Evolutionary conservation across 768 basidiomycete genomes (phyloP), one percentile per base, ranked within the genome.

Genomic region (Kwoniella europaea): DNA sequence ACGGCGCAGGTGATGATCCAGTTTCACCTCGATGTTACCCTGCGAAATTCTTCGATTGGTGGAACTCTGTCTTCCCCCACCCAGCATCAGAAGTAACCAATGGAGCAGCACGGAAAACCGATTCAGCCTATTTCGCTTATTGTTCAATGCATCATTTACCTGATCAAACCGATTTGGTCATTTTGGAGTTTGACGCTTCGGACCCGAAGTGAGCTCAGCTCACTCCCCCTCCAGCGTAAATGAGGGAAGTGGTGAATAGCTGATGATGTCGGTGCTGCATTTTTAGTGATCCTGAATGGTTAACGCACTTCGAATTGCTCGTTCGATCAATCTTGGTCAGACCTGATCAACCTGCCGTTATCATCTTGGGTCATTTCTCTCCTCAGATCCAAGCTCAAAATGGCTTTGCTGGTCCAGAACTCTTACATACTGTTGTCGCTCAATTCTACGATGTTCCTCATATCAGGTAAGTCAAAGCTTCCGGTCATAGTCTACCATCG

Each of bases 391-490:
- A 95, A 78, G 86, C 88, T 52, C 84, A 87, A 35, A 86, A 92
- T 77, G 95, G 94, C 0, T 97, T 92, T 78, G 89, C 89, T 3
- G 95, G 96, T 1, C 91, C 95, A 0, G 95, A 97, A 78, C 89
- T 93, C 76, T 90, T 89, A 87, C 97, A 99, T 83, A 90, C 87
- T 71, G 85, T 91, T 67, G 94, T 98, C 0, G 92, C 97, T 0
- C 94, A 95, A 81, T 98, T 94, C 85, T 99, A 99, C 86, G 97
- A 99, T 80, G 89, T 98, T 42, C 95, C 96, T 0, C 93, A 98
- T 80, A 86, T 99, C 76, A 89, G 88, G 89, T 88, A 52, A 50
- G 85, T n/a, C 72, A 2, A 10, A 16, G 58, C 20, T 16, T 41
- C 27, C 29, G 62, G 4, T 43, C 61, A 50, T n/a, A 50, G 43